Conservation (phyloP, 345 rosid genomes). For the Erodium maritimum region DNA sequence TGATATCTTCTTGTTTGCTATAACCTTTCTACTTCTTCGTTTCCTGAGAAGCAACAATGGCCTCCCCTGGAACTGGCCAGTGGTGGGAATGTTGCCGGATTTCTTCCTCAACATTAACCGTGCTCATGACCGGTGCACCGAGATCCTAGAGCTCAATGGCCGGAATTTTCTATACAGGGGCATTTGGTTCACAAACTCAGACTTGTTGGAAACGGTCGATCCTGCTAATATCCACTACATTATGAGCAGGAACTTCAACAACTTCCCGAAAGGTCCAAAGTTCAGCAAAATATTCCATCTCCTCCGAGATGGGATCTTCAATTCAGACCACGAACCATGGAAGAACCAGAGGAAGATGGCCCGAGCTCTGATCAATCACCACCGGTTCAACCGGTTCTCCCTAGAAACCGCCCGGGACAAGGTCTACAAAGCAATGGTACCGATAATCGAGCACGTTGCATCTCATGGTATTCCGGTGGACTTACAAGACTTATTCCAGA, state of each 20-base stretch:
- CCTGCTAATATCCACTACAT: conserved; percentile 45
- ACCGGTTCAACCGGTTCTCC: conserved; percentile 13
- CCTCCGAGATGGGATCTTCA: conserved; percentile 51
- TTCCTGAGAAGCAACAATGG: not conserved
- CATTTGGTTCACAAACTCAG: not conserved
- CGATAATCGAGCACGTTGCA: conserved; percentile 28
- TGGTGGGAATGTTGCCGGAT: not conserved
- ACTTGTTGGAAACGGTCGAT: conserved; percentile 25
- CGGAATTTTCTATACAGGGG: not conserved
- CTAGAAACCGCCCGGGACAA: conserved; percentile 13
- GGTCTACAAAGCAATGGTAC: conserved; percentile 27
- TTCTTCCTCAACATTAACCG: not conserved
- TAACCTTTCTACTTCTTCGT: not conserved
- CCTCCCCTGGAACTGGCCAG: not conserved
- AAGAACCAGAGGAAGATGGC: conserved; percentile 30
- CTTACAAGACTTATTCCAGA: conserved; percentile 32
- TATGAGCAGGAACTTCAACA: conserved; percentile 37
- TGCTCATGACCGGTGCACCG: not conserved
- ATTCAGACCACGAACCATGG: conserved; percentile 35
- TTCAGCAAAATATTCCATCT: conserved; percentile 34
- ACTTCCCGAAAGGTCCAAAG: conserved; percentile 41
- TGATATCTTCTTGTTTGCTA: not conserved
- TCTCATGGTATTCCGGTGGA: conserved; percentile 19
- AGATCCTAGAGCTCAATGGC: not conserved
- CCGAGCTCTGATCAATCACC: conserved; percentile 20